These are phyloP conservation scores for Cordyceps fumosorosea DNA, from an alignment of 2,329 filamentous ascomycete genomes.

Conservation along the genomic window DNA sequence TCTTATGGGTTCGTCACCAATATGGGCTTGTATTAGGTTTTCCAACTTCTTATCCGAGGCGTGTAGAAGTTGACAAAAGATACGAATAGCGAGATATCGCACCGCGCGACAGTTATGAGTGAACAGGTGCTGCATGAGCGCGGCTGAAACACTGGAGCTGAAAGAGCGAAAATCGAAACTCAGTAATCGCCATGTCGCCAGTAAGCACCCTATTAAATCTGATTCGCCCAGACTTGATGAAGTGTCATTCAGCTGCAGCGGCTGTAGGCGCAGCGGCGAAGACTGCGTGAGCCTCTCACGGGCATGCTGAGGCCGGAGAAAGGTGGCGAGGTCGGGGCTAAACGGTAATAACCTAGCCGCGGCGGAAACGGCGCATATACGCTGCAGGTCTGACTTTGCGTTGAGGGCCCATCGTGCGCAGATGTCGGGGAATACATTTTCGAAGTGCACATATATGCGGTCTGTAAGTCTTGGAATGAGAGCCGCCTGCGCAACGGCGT, in stretches of 20 bases:
- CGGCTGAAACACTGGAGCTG: conserved; percentile 55
- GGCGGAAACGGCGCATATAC: conserved; percentile 52
- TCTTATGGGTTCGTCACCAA: conserved; percentile 54
- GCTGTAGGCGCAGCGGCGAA: conserved; percentile 19
- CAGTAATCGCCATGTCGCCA: conserved; percentile 67
- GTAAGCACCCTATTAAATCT: conserved; percentile 23
- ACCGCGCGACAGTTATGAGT: conserved; percentile 52
- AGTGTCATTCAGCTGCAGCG: conserved; percentile 21
- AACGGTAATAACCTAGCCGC: conserved; percentile 77
- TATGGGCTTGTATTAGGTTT: conserved; percentile 58
- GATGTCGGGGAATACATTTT: conserved; percentile 71
- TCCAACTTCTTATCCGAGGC: conserved; percentile 76
- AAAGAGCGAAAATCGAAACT: conserved; percentile 68
- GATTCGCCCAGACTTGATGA: conserved; percentile 16
- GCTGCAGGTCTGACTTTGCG: conserved; percentile 31
- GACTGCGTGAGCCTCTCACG: conserved; percentile 18
- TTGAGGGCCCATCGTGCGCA: conserved; percentile 69
- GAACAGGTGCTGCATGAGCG: conserved; percentile 64
- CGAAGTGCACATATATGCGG: conserved; percentile 66
- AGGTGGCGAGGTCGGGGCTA: conserved; percentile 70
- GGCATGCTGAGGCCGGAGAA: conserved; percentile 48
- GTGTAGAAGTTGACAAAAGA: conserved; percentile 72
- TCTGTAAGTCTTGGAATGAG: conserved; percentile 66
- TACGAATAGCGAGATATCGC: conserved; percentile 73
- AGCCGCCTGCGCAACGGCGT: conserved; percentile 62